Evolutionary conservation across 1,284 basidiomycete species (phyloP), one percentile per base, ranked within the genome.

Genomic region (Schizopora paradoxa): DNA sequence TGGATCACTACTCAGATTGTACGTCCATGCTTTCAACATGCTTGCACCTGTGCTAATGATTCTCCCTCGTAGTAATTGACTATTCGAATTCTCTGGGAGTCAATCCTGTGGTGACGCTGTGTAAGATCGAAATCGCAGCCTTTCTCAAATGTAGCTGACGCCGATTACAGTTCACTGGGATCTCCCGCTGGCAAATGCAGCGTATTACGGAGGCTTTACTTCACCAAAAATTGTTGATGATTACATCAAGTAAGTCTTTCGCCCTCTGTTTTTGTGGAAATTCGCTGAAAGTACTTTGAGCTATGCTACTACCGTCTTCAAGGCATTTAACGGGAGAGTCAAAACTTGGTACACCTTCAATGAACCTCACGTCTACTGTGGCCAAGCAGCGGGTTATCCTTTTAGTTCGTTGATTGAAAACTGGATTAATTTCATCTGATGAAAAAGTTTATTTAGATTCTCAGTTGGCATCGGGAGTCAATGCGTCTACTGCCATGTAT

Each of bases 281-380:
- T 19, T 40, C 14, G 8, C 16, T 27, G 10, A 16, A 29, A 14
- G 13, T 19, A 27, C 5, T 6, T 23, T 14, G 16, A 73, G 71
- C 47, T 73, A 73, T 49, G 72, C 72, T 0, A 68, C 62, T 44
- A 71, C 67, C 2, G 68, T 73, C 2, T 74, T 74, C 57, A 60
- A 63, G 40, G 69, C 70, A 1, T 74, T 66, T 45, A 71, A 73
- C 46, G 70, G 70, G 7, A 55, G 66, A 42, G 67, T 74, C 5
- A 70, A 73, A 48, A 73, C 69, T 35, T 74, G 72, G 69, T 69
- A 68, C 52, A 74, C 72, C 0, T 74, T 74, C 62, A 73, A 74
- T 45, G 72, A 73, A 49, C 72, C 72, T 21, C 62, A 64, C 13
- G 69, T 71, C 1, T 70, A 61, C 49, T 74, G 72, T 51, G 48